Conservation (phyloP, 1,284 basidiomycete species). For the Malassezia sp. region DNA sequence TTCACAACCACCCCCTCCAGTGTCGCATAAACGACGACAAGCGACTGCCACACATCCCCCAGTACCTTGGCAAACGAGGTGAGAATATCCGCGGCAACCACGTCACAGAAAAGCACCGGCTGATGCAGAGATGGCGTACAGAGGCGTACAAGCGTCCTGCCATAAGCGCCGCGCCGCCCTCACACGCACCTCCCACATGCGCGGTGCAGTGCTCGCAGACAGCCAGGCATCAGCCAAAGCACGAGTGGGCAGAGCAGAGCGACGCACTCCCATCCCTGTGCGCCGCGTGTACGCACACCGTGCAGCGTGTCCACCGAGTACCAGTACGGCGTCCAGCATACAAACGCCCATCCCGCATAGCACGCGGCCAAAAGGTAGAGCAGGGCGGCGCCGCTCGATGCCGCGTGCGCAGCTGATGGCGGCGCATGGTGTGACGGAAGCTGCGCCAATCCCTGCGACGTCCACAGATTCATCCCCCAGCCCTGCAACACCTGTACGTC, state of each 20-base stretch:
- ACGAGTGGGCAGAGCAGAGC: slow-evolving; percentile 20
- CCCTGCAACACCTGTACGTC: slow-evolving; percentile 23
- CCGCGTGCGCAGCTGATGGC: slow-evolving; percentile 11
- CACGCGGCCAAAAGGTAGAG: slow-evolving; percentile 18
- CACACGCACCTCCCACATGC: slow-evolving; percentile 8
- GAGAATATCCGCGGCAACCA: slow-evolving; percentile 86
- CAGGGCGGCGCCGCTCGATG: slow-evolving; percentile 3
- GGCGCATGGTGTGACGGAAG: slow-evolving; percentile 14
- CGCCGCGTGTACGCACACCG: slow-evolving; percentile 29
- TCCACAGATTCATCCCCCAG: slow-evolving; percentile 34
- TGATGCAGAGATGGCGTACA: slow-evolving; percentile 57
- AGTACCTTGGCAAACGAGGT: slow-evolving; percentile 94
- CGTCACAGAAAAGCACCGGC: slow-evolving; percentile 73
- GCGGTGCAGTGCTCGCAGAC: slow-evolving; percentile 21
- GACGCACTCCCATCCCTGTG: slow-evolving; percentile 35
- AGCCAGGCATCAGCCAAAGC: slow-evolving; percentile 33
- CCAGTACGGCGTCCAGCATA: slow-evolving; percentile 36
- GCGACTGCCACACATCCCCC: slow-evolving; percentile 80
- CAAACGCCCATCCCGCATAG: slow-evolving; percentile 23
- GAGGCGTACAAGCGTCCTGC: slow-evolving; percentile 55
- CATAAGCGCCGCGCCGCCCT: slow-evolving; percentile 16
- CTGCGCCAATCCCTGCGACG: slow-evolving; percentile 9
- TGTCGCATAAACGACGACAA: slow-evolving; percentile 3
- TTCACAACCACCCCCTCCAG: slow-evolving; percentile 16
- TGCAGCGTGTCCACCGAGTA: slow-evolving; percentile 24